These are phyloP conservation scores for Rhizopogon sp. DNA, from an alignment of 768 basidiomycete species.

Conservation along the genomic window DNA sequence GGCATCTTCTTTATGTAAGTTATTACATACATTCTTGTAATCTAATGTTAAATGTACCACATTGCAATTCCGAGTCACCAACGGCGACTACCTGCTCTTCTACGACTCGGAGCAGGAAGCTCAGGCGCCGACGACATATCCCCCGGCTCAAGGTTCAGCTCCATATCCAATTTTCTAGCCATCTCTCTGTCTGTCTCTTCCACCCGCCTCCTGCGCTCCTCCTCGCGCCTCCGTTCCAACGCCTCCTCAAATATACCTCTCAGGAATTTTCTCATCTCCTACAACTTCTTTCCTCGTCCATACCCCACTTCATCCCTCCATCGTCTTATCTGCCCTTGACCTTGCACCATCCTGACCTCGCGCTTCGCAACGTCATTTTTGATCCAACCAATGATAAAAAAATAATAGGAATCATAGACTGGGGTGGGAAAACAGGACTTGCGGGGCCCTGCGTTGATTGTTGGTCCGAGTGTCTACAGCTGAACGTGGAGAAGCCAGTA, in stretches of 20 bases:
- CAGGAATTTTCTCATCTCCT: neutral
- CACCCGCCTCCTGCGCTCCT: conserved; percentile 15
- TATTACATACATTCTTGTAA: too few relatives aligned
- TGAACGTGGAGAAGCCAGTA: too few relatives aligned
- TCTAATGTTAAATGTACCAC: too few relatives aligned
- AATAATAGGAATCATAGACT: too few relatives aligned
- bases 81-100: neutral
- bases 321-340: neutral
- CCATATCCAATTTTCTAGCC: conserved; percentile 48
- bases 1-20: too few relatives aligned
- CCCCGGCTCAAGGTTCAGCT: conserved; percentile 18
- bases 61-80: too few relatives aligned
- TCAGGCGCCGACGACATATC: neutral
- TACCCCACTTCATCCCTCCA: neutral
- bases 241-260: conserved; percentile 13
- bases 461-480: too few relatives aligned
- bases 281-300: neutral
- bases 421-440: neutral
- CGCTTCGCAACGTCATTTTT: conserved; percentile 3
- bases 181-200: conserved; percentile 33
- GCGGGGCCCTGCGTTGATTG: neutral
- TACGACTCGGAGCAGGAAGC: neutral
- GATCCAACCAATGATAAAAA: too few relatives aligned
- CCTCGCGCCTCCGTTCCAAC: conserved; percentile 22
- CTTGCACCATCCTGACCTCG: neutral